A percentile compares a stretch with the other conserved stretches of the same genome.
These are phyloP conservation scores for Schrenkiella parvula DNA, from an alignment of 345 rosid species.

Conservation along the genomic window DNA sequence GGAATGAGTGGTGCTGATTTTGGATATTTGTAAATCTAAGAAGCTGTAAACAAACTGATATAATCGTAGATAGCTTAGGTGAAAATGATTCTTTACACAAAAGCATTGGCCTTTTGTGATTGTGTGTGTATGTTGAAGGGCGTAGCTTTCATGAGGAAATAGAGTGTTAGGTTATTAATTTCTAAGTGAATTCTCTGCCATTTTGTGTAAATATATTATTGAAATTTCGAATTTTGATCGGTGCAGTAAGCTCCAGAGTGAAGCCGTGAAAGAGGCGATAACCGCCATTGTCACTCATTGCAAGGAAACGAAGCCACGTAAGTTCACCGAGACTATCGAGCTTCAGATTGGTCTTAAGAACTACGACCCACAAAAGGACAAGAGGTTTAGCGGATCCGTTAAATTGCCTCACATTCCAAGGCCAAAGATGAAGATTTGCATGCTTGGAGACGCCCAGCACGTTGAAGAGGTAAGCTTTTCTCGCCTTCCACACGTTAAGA, in stretches of 20 bases:
- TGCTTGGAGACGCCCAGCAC: slow-evolving; percentile 96
- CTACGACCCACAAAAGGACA: slow-evolving; percentile 93
- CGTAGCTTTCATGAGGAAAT: neutral
- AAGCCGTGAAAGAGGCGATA: slow-evolving; percentile 82
- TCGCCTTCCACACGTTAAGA: neutral
- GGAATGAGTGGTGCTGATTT: neutral
- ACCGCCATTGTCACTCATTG: slow-evolving; percentile 43
- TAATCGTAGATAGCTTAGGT: neutral
- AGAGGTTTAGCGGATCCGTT: slow-evolving; percentile 90
- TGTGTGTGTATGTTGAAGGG: neutral
- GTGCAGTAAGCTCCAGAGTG: slow-evolving; percentile 89
- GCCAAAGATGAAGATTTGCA: slow-evolving; percentile 90
- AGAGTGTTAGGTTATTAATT: neutral
- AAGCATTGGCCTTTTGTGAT: neutral
- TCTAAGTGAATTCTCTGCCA: neutral
- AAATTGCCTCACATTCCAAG: slow-evolving; percentile 93
- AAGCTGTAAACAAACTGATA: neutral
- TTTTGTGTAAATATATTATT: neutral
- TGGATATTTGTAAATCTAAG: neutral
- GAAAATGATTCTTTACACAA: neutral
- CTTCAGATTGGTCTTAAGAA: slow-evolving; percentile 95
- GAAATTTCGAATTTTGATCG: neutral
- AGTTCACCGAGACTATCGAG: slow-evolving; percentile 85
- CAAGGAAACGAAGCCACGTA: slow-evolving; percentile 59
- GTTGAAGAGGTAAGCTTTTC: slow-evolving; percentile 68